A percentile compares a stretch with the other conserved stretches of the same genome.
phyloP scores from a whole-genome alignment of 75 land plant genomes.

The Sequoiadendron giganteum region DNA sequence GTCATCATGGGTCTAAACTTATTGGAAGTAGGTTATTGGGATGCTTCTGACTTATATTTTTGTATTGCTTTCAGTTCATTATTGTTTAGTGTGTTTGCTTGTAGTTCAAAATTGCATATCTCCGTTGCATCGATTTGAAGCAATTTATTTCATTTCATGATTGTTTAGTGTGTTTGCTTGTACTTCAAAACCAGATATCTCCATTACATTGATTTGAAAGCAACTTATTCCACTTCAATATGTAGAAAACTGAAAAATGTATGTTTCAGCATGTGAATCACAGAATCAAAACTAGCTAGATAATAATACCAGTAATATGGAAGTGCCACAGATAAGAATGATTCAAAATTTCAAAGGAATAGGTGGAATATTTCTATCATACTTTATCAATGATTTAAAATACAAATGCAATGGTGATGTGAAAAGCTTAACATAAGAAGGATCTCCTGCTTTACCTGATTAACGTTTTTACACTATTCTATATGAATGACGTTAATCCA shows the following conservation, averaged over 20 bases:
- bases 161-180: not conserved
- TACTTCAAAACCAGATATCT: not conserved
- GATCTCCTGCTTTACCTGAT: too few species aligned
- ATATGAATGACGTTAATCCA: too few species aligned
- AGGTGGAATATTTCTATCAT: not conserved
- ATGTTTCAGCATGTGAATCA: not conserved
- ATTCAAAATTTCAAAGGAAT: too few species aligned
- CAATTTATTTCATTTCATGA: not conserved
- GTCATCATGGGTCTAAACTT: conserved; percentile 93
- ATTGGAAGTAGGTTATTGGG: conserved; percentile 54
- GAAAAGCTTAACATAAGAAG: not conserved
- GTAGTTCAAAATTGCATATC: not conserved
- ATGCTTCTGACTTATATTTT: not conserved
- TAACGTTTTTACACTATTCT: too few species aligned
- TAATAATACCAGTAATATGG: not conserved
- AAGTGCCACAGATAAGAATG: not conserved
- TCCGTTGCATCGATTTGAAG: not conserved
- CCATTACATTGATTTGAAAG: not conserved
- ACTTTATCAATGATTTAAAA: not conserved
- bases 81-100: not conserved
- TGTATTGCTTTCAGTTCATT: not conserved
- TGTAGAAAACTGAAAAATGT: not conserved
- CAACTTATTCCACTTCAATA: not conserved
- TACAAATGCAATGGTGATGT: not conserved
- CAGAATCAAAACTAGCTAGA: not conserved